phyloP scores from a whole-genome alignment of 225 moss, liverwort and hornwort species.

The Ulota crispa region DNA sequence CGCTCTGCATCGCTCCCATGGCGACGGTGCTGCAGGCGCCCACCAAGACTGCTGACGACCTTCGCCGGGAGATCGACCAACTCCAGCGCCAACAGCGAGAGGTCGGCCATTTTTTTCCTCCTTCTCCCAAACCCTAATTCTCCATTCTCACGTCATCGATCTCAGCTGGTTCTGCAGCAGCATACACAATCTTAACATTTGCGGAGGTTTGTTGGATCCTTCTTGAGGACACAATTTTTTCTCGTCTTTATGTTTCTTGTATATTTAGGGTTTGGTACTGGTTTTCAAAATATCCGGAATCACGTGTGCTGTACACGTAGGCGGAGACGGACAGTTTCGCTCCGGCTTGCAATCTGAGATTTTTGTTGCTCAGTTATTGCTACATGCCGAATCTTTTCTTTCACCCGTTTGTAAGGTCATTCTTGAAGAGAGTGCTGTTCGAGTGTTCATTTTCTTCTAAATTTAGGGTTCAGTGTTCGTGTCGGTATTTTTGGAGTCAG shows the following conservation, averaged over 20 bases:
- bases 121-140: conserved; percentile 25
- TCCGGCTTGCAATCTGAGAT: neutral
- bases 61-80: conserved; percentile 95
- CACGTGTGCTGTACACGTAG: neutral
- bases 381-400: neutral
- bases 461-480: conserved; percentile 10
- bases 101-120: conserved; percentile 33
- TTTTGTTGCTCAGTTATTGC: neutral
- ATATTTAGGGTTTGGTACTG: conserved; percentile 17
- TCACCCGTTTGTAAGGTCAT: neutral
- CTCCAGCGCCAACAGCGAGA: conserved; percentile 96
- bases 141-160: neutral
- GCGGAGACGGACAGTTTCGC: neutral
- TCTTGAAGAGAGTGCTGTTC: neutral
- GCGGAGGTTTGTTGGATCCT: neutral
- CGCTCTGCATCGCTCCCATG: conserved; percentile 33
- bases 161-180: neutral
- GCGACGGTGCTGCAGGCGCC: conserved; percentile 44
- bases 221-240: neutral
- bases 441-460: neutral
- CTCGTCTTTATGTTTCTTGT: neutral
- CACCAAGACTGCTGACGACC: conserved; percentile 73
- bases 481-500: conserved; percentile 1
- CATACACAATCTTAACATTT: neutral
- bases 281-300: conserved; percentile 2